phyloP scores from a whole-genome alignment of 2,329 filamentous ascomycete genomes.

The Cercospora brassicicola region DNA sequence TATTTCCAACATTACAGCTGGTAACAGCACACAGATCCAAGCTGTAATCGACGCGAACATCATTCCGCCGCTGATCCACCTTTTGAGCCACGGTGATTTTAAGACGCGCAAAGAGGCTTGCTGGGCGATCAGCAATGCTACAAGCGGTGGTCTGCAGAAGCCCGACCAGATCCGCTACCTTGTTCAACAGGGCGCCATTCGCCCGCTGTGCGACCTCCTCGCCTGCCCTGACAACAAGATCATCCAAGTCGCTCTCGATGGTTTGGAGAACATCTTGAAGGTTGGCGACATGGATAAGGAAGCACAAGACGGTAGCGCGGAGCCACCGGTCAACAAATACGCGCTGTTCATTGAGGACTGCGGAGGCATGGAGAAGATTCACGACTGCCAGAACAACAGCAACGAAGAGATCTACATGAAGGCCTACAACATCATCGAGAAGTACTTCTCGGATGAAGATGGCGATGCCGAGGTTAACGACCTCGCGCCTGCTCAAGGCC shows the following conservation, averaged over 20 bases:
- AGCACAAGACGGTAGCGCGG: slow-evolving; percentile 69
- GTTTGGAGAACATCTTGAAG: slow-evolving; percentile 98
- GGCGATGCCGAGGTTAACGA: slow-evolving; percentile 81
- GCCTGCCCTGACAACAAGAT: slow-evolving; percentile 99
- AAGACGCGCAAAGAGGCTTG: slow-evolving; percentile 99
- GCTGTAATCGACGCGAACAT: slow-evolving; percentile 95
- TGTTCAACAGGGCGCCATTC: slow-evolving; percentile 91
- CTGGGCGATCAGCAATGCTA: slow-evolving; percentile 99
- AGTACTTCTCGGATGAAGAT: slow-evolving; percentile 99
- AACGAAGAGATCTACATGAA: slow-evolving; percentile 99
- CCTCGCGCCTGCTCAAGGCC: slow-evolving; percentile 68
- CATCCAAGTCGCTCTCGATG: slow-evolving; percentile 96
- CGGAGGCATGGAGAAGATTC: slow-evolving; percentile 99
- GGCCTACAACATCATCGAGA: slow-evolving; percentile 99
- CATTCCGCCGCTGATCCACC: slow-evolving; percentile 91
- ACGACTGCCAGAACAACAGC: slow-evolving; percentile 99
- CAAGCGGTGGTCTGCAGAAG: slow-evolving; percentile 95
- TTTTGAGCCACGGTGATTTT: slow-evolving; percentile 93
- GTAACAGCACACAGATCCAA: slow-evolving; percentile 97
- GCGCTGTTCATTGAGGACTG: slow-evolving; percentile 98
- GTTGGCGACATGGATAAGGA: slow-evolving; percentile 99
- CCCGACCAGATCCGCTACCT: slow-evolving; percentile 97
- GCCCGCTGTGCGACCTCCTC: slow-evolving; percentile 91
- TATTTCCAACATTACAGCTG: slow-evolving; percentile 97
- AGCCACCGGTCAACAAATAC: slow-evolving; percentile 85